A percentile compares a stretch with the other conserved stretches of the same genome.
phyloP scores from a whole-genome alignment of 768 basidiomycete species.

The Kwoniella mangroviensis region DNA sequence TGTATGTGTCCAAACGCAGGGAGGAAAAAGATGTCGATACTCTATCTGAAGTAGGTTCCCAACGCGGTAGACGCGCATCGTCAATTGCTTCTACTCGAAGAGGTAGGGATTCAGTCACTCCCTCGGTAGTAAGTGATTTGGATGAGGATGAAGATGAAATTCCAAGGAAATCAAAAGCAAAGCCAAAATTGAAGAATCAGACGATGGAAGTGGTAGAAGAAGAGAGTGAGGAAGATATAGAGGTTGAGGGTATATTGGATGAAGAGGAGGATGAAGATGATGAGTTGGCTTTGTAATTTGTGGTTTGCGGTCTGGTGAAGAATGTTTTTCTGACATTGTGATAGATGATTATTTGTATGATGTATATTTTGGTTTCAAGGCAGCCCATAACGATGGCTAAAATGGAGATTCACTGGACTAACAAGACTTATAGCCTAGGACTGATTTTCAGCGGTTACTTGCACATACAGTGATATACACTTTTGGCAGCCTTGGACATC shows the following conservation, averaged over 20 bases:
- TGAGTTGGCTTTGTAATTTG: constrained; percentile 18
- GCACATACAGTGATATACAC: too few relatives aligned
- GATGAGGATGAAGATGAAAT: not conserved
- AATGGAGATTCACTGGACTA: not conserved
- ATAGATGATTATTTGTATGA: too few relatives aligned
- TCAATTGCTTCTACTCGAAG: constrained; percentile 14
- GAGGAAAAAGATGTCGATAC: constrained; percentile 27
- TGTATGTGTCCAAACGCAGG: not conserved
- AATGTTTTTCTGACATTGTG: not conserved
- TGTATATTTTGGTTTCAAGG: too few relatives aligned
- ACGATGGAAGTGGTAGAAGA: constrained; percentile 24
- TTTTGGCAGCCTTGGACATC: too few relatives aligned
- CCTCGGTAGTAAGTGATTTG: not conserved
- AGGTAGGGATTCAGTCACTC: not conserved
- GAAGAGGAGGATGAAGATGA: constrained; percentile 26
- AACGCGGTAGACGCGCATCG: constrained; percentile 8
- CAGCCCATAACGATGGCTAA: not conserved
- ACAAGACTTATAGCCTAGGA: too few relatives aligned
- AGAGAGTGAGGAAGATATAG: constrained; percentile 36
- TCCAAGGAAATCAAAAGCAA: constrained; percentile 3
- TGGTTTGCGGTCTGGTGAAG: not conserved
- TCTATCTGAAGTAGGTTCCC: constrained; percentile 18
- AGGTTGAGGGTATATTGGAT: constrained; percentile 34
- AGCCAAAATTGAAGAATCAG: constrained; percentile 18
- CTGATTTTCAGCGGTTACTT: too few relatives aligned